These are phyloP conservation scores for Beta lomatogona DNA, from an alignment of 179 eudicot genomes.

Conservation along the genomic window DNA sequence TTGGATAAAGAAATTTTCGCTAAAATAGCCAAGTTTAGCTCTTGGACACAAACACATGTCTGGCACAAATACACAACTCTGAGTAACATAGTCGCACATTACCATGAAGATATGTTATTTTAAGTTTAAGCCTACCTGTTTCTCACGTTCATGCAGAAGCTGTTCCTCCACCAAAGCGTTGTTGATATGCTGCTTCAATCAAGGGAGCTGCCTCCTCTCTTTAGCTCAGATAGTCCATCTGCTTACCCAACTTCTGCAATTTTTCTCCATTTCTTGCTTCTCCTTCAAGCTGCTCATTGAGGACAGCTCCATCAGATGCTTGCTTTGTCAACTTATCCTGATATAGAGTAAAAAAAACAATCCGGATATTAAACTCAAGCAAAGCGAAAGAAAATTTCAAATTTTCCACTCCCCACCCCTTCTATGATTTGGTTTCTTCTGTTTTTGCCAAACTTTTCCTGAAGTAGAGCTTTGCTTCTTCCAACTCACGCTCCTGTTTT, in stretches of 20 bases:
- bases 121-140: conserved; percentile 50
- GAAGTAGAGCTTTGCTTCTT: conserved; percentile 68
- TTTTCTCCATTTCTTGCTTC: conserved; percentile 89
- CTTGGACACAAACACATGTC: too few species aligned
- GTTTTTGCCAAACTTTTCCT: conserved; percentile 60
- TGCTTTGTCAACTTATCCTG: conserved; percentile 76
- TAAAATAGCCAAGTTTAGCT: too few species aligned
- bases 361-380: neutral
- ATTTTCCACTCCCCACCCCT: conserved; percentile 54
- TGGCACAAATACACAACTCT: too few species aligned
- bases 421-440: conserved; percentile 70
- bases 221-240: conserved; percentile 83
- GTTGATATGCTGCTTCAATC: conserved; percentile 78
- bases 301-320: conserved; percentile 49
- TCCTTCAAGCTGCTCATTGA: conserved; percentile 70
- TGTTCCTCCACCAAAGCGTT: conserved; percentile 68
- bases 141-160: conserved; percentile 72
- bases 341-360: neutral
- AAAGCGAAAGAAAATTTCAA: too few species aligned
- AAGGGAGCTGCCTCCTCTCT: conserved; percentile 91
- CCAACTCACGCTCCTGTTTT: conserved; percentile 73
- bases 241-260: conserved; percentile 73
- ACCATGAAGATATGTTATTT: neutral
- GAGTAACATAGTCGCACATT: neutral
- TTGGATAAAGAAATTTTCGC: too few species aligned